Percentiles rank a stretch among this genome's conserved stretches.
These are phyloP conservation scores for Prunus davidiana DNA, from an alignment of 306 rosid genomes.

Conservation along the genomic window DNA sequence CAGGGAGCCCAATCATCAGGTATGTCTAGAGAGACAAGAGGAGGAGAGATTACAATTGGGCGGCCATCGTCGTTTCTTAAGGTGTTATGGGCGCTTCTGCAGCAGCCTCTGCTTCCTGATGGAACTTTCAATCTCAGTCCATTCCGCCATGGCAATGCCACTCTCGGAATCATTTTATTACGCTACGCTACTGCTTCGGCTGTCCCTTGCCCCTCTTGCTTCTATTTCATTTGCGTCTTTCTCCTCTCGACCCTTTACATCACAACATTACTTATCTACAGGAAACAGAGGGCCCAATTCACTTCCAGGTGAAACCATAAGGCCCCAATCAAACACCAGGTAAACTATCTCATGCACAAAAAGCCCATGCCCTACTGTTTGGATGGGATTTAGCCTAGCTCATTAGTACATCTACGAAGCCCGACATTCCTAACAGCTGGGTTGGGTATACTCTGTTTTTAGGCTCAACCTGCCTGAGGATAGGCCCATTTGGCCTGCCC, in stretches of 20 bases:
- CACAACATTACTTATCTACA: background rate
- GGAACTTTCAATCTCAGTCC: constrained; percentile 33
- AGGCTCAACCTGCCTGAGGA: too few relatives aligned
- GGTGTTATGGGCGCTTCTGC: constrained; percentile 32
- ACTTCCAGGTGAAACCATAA: too few relatives aligned
- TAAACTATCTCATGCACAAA: too few relatives aligned
- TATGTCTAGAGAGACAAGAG: constrained; percentile 69
- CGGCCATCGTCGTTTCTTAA: constrained; percentile 10
- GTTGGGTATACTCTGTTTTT: too few relatives aligned
- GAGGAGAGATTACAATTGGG: constrained; percentile 63
- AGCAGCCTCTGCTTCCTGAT: constrained; percentile 33
- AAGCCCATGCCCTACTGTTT: too few relatives aligned
- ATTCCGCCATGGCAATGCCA: constrained; percentile 35
- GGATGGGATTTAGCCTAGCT: too few relatives aligned
- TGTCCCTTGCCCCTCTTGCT: background rate
- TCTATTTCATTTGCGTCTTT: background rate
- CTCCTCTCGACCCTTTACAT: background rate
- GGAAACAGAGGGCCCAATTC: background rate
- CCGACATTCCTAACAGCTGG: too few relatives aligned
- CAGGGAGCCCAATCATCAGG: constrained; percentile 65
- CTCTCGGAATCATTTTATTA: constrained; percentile 31
- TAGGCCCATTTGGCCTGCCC: too few relatives aligned
- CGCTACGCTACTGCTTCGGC: background rate
- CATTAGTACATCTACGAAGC: too few relatives aligned
- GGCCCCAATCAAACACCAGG: too few relatives aligned